Evolutionary conservation across 306 rosid genomes (phyloP).

Genomic region (Lagenaria siceraria): DNA sequence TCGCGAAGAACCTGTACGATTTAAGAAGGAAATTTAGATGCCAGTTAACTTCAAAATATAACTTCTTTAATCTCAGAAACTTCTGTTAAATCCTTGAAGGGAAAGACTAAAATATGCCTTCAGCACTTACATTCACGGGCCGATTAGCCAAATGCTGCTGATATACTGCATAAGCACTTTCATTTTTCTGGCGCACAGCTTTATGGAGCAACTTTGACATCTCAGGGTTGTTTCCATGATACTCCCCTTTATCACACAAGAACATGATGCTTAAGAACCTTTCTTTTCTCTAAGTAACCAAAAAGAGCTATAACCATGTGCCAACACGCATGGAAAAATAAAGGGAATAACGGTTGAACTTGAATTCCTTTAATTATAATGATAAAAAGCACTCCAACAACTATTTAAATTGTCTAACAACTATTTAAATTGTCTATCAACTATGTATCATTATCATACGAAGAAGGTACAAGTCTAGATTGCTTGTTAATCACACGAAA

Average conservation of each 20-base stretch:
- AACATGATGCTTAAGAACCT: not conserved
- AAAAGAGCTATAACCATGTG: not conserved
- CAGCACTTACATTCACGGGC: conserved; percentile 73
- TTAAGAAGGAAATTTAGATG: not conserved
- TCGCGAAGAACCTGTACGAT: conserved; percentile 79
- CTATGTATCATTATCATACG: not conserved
- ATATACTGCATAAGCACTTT: conserved; percentile 82
- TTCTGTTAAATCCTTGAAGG: not conserved
- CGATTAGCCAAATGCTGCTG: conserved; percentile 99
- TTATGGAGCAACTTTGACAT: conserved; percentile 99
- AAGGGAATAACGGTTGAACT: not conserved
- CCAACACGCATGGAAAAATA: not conserved
- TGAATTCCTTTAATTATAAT: not conserved
- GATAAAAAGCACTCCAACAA: not conserved
- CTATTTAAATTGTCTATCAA: not conserved
- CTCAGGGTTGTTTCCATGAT: conserved; percentile 98
- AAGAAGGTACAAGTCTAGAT: not conserved
- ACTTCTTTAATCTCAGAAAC: not conserved
- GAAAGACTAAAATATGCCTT: not conserved
- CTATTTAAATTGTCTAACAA: not conserved
- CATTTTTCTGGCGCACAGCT: conserved; percentile 98
- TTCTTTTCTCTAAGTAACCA: not conserved
- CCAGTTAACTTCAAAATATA: conserved; percentile 2
- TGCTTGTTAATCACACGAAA: not conserved
- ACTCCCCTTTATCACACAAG: conserved; percentile 54